A percentile compares a stretch with the other conserved stretches of the same genome.
phyloP scores from a whole-genome alignment of 1,284 basidiomycete species.

The Cutaneotrichosporon sp. region DNA sequence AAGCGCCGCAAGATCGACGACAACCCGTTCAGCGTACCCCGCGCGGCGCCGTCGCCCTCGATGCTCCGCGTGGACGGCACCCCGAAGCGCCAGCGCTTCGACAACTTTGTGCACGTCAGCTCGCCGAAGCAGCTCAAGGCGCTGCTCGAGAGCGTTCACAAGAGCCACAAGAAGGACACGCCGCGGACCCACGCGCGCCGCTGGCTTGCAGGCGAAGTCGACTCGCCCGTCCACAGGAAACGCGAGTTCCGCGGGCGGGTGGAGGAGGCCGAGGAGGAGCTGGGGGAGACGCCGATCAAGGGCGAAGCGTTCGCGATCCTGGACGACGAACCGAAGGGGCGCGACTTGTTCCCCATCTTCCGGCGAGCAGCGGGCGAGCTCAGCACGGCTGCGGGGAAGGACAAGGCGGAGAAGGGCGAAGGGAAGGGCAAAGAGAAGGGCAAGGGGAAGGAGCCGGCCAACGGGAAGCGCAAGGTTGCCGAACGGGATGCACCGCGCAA shows the following conservation, averaged over 20 bases:
- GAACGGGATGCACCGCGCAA: neutral
- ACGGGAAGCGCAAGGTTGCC: neutral
- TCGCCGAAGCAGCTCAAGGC: slow-evolving; percentile 46
- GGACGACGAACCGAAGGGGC: slow-evolving; percentile 9
- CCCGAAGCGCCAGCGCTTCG: neutral
- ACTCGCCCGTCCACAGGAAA: slow-evolving; percentile 38
- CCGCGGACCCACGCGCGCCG: slow-evolving; percentile 51
- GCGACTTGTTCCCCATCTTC: slow-evolving; percentile 22
- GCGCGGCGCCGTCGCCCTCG: slow-evolving; percentile 15
- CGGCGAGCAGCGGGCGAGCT: slow-evolving; percentile 7
- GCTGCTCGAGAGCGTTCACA: slow-evolving; percentile 36
- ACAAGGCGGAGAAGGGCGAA: neutral
- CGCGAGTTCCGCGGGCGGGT: neutral
- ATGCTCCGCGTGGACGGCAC: neutral
- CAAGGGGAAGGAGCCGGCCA: neutral
- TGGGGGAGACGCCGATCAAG: slow-evolving; percentile 23
- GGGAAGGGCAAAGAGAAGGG: neutral
- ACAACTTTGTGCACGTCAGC: slow-evolving; percentile 43
- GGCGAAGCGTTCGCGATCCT: slow-evolving; percentile 16
- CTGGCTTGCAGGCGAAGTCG: slow-evolving; percentile 49
- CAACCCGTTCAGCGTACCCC: slow-evolving; percentile 44
- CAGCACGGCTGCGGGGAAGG: too few species aligned
- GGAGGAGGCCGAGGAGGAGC: slow-evolving; percentile 18
- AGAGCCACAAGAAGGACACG: slow-evolving; percentile 30
- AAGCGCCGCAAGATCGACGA: slow-evolving; percentile 31